These are phyloP conservation scores for Vaccinium vitisidaea DNA, from an alignment of 148 eudicot genomes.

Conservation along the genomic window DNA sequence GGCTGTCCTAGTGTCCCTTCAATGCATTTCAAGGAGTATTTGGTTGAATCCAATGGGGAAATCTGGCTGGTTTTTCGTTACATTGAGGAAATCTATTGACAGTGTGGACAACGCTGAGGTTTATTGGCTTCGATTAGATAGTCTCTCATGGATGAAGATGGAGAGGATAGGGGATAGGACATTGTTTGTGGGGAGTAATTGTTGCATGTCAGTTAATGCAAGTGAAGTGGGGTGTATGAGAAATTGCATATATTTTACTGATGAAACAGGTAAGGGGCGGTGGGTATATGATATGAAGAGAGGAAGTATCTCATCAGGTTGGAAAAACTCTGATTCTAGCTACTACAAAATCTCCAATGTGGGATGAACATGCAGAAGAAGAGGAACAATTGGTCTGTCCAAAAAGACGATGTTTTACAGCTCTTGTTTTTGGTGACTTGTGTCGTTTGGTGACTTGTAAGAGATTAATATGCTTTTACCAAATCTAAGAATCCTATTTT, in stretches of 20 bases:
- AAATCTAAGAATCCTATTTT: no score
- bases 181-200: conserved; percentile 23
- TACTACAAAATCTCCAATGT: conserved; percentile 1
- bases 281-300: conserved; percentile 28
- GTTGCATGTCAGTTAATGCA: conserved; percentile 25
- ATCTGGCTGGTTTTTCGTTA: conserved; percentile 26
- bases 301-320: conserved; percentile 14
- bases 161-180: conserved; percentile 29
- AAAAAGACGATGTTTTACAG: no score
- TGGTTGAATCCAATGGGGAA: conserved; percentile 32
- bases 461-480: no score
- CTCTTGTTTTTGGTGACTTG: no score
- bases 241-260: conserved; percentile 26
- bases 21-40: conserved; percentile 29
- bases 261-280: not conserved
- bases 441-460: no score
- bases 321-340: conserved; percentile 2
- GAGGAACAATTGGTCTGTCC: no score
- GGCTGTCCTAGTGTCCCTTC: conserved; percentile 25
- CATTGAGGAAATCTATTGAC: conserved; percentile 14
- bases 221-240: conserved; percentile 22
- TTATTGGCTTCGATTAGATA: conserved; percentile 14
- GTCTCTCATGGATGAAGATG: conserved; percentile 31
- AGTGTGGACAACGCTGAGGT: conserved; percentile 34
- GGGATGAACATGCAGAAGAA: not conserved